These are phyloP conservation scores for Cyclotella baltica DNA, from an alignment of 108 stramenopile genomes.

Conservation along the genomic window DNA sequence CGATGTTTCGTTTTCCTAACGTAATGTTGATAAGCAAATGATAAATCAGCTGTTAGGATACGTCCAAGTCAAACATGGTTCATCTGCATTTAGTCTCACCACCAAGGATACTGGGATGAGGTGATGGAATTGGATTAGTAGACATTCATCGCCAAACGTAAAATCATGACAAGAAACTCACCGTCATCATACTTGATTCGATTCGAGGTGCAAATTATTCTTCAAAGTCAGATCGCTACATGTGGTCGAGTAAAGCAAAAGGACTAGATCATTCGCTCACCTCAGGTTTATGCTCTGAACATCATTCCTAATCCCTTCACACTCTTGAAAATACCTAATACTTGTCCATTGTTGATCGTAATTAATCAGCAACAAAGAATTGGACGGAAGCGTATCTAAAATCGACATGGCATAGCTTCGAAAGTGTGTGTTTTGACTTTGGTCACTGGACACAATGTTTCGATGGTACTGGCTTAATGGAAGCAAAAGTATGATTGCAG, in stretches of 20 bases:
- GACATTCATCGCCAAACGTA: background rate
- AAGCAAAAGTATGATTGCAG: conserved; percentile 18
- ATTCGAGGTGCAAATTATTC: too few species aligned
- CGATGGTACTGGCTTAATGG: conserved; percentile 13
- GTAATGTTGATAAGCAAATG: background rate
- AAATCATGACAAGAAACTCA: background rate
- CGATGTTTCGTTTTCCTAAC: conserved; percentile 49
- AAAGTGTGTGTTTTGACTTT: conserved; percentile 56
- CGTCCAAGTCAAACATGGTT: too few species aligned
- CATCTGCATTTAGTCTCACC: conserved; percentile 21
- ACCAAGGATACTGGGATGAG: conserved; percentile 60
- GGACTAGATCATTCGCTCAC: conserved; percentile 15
- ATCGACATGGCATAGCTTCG: conserved; percentile 70
- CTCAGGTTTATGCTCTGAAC: conserved; percentile 62
- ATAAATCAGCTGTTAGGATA: background rate
- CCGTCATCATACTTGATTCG: conserved; percentile 69
- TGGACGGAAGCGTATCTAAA: conserved; percentile 61
- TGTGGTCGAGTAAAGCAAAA: background rate
- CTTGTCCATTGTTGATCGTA: conserved; percentile 90
- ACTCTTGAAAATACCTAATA: conserved; percentile 77
- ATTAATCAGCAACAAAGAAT: conserved; percentile 72
- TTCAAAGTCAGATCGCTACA: too few species aligned
- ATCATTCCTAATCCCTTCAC: conserved; percentile 72
- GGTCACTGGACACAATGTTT: conserved; percentile 29
- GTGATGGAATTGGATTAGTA: background rate